Evolutionary conservation across 805 yeast genomes (phyloP).

Genomic region (Candida sonorensis): DNA sequence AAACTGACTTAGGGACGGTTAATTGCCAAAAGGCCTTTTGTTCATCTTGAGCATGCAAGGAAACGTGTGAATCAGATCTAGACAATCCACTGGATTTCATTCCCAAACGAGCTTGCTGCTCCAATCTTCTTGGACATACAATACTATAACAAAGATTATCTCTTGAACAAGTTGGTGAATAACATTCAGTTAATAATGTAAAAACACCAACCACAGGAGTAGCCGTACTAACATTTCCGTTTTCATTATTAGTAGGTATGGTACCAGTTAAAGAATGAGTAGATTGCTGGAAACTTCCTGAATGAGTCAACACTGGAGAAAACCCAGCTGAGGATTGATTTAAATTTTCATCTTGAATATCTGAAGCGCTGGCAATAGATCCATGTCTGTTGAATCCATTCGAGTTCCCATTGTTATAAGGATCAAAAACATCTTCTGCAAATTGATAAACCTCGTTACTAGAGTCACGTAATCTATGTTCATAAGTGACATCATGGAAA

Average conservation of each 20-base stretch:
- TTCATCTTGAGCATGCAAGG: slow-evolving; percentile 69
- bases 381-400: slow-evolving; percentile 19
- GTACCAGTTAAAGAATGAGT: too few relatives aligned
- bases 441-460: slow-evolving; percentile 83
- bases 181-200: slow-evolving; percentile 87
- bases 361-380: slow-evolving; percentile 21
- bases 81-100: slow-evolving; percentile 80
- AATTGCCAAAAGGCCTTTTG: slow-evolving; percentile 89
- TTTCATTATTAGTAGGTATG: too few relatives aligned
- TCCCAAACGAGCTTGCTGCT: slow-evolving; percentile 89
- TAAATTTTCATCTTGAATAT: slow-evolving; percentile 11
- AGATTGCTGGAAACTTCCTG: too few relatives aligned
- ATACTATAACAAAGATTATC: slow-evolving; percentile 87
- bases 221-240: too few relatives aligned
- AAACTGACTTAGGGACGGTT: slow-evolving; percentile 73
- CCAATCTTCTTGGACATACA: slow-evolving; percentile 92
- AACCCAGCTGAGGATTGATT: slow-evolving; percentile 11
- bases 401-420: slow-evolving; percentile 14
- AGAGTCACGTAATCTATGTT: slow-evolving; percentile 87
- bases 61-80: slow-evolving; percentile 63
- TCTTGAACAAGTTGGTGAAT: slow-evolving; percentile 92
- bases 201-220: slow-evolving; percentile 97
- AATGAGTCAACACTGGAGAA: slow-evolving; percentile 10
- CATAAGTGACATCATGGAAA: slow-evolving; percentile 93
- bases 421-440: slow-evolving; percentile 40